A percentile compares a stretch with the other conserved stretches of the same genome.
Evolutionary conservation across 2,329 filamentous ascomycete genomes (phyloP).

Genomic region (Calonectria multiphialidica): DNA sequence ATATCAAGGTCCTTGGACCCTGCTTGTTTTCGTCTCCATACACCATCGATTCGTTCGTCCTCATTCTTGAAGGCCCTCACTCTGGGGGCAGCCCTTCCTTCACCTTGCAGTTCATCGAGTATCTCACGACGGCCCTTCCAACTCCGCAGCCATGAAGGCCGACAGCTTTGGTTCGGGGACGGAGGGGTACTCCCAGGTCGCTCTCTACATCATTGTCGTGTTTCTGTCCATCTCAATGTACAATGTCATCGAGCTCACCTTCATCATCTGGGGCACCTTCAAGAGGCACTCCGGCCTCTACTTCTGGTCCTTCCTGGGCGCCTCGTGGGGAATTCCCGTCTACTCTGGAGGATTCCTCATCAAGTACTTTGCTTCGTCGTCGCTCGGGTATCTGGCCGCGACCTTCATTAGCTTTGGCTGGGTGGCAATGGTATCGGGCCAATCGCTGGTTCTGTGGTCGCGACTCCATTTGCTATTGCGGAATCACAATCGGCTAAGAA

Average conservation of each 20-base stretch:
- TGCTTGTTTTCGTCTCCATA: neutral
- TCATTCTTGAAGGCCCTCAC: neutral
- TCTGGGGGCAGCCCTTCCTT: neutral
- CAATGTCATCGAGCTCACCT: slow-evolving; percentile 51
- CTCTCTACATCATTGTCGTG: slow-evolving; percentile 43
- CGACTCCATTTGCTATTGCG: slow-evolving; percentile 70
- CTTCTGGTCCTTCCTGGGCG: slow-evolving; percentile 53
- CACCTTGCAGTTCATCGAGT: neutral
- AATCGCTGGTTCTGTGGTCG: slow-evolving; percentile 72
- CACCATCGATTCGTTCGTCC: neutral
- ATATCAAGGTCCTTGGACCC: neutral
- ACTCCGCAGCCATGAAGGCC: slow-evolving; percentile 21
- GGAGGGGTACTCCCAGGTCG: slow-evolving; percentile 31
- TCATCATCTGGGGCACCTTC: slow-evolving; percentile 52
- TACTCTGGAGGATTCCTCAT: slow-evolving; percentile 60
- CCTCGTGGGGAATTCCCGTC: slow-evolving; percentile 49
- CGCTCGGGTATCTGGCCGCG: slow-evolving; percentile 36
- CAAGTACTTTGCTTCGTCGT: slow-evolving; percentile 47
- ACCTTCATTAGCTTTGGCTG: slow-evolving; percentile 43
- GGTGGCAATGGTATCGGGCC: slow-evolving; percentile 69
- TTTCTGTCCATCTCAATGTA: slow-evolving; percentile 49
- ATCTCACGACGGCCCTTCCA: neutral
- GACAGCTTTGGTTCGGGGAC: slow-evolving; percentile 40
- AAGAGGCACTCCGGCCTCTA: slow-evolving; percentile 50
- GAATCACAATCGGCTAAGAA: slow-evolving; percentile 60